Percentiles rank a stretch among this genome's conserved stretches.
These are phyloP conservation scores for Fusarium dimerum DNA, from an alignment of 2,329 filamentous ascomycete species.

Conservation along the genomic window DNA sequence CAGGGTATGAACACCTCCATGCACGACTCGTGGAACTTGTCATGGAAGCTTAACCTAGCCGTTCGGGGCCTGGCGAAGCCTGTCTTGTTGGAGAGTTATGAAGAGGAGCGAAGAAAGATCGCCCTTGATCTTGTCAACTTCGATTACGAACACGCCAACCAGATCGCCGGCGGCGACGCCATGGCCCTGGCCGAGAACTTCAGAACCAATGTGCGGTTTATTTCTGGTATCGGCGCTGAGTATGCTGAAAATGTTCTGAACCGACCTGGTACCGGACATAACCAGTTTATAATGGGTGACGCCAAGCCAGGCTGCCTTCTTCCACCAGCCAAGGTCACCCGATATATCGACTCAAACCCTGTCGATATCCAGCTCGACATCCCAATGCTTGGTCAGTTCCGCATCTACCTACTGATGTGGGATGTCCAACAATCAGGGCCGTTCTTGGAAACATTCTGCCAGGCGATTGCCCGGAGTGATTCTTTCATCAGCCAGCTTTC, in stretches of 20 bases:
- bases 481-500: conserved; percentile 63
- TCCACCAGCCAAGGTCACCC: conserved; percentile 69
- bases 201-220: conserved; percentile 70
- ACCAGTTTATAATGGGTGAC: conserved; percentile 46
- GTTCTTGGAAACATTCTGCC: conserved; percentile 63
- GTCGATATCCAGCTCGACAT: conserved; percentile 78
- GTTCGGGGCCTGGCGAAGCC: conserved; percentile 58
- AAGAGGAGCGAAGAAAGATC: conserved; percentile 63
- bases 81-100: conserved; percentile 60
- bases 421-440: conserved; percentile 56
- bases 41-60: conserved; percentile 53
- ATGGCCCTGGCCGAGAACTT: conserved; percentile 68
- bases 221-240: conserved; percentile 69
- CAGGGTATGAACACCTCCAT: conserved; percentile 67
- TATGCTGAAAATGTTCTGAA: conserved; percentile 56
- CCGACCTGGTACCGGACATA: conserved; percentile 36
- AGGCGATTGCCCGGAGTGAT: conserved; percentile 49
- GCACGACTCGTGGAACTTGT: conserved; percentile 63
- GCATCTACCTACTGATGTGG: conserved; percentile 70
- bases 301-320: conserved; percentile 57
- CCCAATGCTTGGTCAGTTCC: conserved; percentile 75
- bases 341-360: conserved; percentile 77
- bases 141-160: conserved; percentile 58
- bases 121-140: conserved; percentile 61
- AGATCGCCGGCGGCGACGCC: conserved; percentile 62